A percentile compares a stretch with the other conserved stretches of the same genome.
phyloP scores from a whole-genome alignment of 768 basidiomycete genomes.

The Cystobasidium ongulense region DNA sequence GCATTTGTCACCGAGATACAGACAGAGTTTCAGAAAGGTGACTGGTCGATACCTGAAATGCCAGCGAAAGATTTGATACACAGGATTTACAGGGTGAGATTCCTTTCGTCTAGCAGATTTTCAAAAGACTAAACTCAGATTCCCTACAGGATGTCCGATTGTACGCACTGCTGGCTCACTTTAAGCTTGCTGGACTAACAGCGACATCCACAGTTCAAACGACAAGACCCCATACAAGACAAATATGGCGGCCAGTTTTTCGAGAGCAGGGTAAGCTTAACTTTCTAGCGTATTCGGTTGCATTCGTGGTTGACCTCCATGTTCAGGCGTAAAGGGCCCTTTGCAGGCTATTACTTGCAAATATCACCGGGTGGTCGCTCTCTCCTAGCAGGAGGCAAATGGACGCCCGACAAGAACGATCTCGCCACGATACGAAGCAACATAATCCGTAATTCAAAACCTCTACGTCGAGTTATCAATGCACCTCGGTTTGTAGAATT shows the following conservation, averaged over 20 bases:
- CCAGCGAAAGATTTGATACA: slow-evolving; percentile 88
- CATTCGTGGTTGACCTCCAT: background rate
- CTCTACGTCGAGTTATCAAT: slow-evolving; percentile 53
- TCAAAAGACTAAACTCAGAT: background rate
- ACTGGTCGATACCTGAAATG: slow-evolving; percentile 73
- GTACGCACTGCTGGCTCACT: background rate
- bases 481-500: slow-evolving; percentile 61
- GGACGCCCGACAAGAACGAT: slow-evolving; percentile 56
- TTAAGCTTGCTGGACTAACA: slow-evolving; percentile 17
- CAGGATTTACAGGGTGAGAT: slow-evolving; percentile 82
- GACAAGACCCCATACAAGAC: slow-evolving; percentile 77
- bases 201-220: background rate
- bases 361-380: slow-evolving; percentile 33
- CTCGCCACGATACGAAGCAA: slow-evolving; percentile 63
- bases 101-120: slow-evolving; percentile 83
- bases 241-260: slow-evolving; percentile 70
- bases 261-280: slow-evolving; percentile 61
- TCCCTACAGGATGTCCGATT: slow-evolving; percentile 14
- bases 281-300: background rate
- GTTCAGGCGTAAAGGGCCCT: slow-evolving; percentile 37
- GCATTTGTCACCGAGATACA: slow-evolving; percentile 17
- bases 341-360: slow-evolving; percentile 38
- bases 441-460: slow-evolving; percentile 31
- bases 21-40: slow-evolving; percentile 57
- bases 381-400: slow-evolving; percentile 57